A percentile compares a stretch with the other conserved stretches of the same genome.
These are phyloP conservation scores for Beauveria caledonica DNA, from an alignment of 2,329 filamentous ascomycete genomes.

Conservation along the genomic window DNA sequence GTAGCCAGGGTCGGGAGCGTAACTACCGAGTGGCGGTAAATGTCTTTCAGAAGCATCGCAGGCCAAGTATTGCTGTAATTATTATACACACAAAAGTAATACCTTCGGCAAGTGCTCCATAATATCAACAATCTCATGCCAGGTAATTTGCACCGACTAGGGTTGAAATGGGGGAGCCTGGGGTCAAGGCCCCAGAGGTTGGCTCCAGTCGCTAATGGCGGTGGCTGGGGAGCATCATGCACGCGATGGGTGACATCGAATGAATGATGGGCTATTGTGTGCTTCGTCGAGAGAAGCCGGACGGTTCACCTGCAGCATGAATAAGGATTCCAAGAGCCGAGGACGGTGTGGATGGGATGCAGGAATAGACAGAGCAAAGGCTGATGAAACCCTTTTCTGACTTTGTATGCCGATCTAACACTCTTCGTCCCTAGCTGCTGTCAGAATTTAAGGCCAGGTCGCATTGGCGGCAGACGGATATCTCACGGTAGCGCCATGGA, in stretches of 20 bases:
- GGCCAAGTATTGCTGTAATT: background rate
- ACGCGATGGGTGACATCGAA: background rate
- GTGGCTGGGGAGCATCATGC: background rate
- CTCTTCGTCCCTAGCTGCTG: slow-evolving; percentile 5
- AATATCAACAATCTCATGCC: slow-evolving; percentile 2
- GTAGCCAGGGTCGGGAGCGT: background rate
- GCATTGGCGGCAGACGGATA: slow-evolving; percentile 11
- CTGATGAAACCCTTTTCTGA: slow-evolving; percentile 4
- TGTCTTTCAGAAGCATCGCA: background rate
- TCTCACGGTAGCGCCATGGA: slow-evolving; percentile 9
- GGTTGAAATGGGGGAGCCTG: slow-evolving; percentile 1
- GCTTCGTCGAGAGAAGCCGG: background rate
- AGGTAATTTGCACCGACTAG: slow-evolving; percentile 5
- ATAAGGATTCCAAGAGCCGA: background rate
- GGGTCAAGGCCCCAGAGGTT: slow-evolving; percentile 3
- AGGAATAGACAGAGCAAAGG: background rate
- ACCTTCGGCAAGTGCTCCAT: slow-evolving; percentile 3
- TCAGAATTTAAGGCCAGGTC: slow-evolving; percentile 10
- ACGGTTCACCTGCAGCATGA: background rate
- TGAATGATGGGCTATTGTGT: background rate
- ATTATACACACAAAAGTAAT: background rate
- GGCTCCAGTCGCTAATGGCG: background rate
- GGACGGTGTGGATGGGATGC: background rate
- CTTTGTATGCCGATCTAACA: slow-evolving; percentile 5
- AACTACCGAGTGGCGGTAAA: background rate